Conservation (phyloP, 345 rosid genomes). For the Garcia nutans region DNA sequence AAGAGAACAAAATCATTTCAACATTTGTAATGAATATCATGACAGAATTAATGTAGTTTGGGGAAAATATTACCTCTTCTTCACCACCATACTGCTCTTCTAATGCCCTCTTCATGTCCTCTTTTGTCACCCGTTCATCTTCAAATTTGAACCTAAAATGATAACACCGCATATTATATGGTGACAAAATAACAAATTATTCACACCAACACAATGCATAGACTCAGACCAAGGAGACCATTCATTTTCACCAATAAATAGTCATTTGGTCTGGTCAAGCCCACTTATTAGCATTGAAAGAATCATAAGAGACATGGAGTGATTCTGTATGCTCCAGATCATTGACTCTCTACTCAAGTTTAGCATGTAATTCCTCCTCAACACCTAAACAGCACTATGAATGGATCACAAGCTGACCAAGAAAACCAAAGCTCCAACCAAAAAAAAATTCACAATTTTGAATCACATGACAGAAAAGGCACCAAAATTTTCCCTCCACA, state of each 20-base stretch:
- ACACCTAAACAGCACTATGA: neutral
- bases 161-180: neutral
- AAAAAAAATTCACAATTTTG: neutral
- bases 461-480: neutral
- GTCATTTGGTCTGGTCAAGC: neutral
- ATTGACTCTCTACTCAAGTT: neutral
- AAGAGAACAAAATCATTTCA: conserved; percentile 7
- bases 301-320: neutral
- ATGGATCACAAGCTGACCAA: neutral
- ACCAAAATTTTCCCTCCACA: neutral
- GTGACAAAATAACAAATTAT: neutral
- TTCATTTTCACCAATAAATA: neutral
- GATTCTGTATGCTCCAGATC: neutral
- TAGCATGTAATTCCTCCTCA: neutral
- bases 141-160: conserved; percentile 88
- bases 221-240: neutral
- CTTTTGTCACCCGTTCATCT: conserved; percentile 96
- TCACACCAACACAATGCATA: neutral
- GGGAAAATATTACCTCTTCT: conserved; percentile 59
- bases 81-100: conserved; percentile 99
- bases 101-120: conserved; percentile 82
- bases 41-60: neutral
- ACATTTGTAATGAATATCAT: neutral
- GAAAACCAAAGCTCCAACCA: neutral
- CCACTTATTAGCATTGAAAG: neutral